These are phyloP conservation scores for Rhododendron ovatum DNA, from an alignment of 148 eudicot species.

Conservation along the genomic window DNA sequence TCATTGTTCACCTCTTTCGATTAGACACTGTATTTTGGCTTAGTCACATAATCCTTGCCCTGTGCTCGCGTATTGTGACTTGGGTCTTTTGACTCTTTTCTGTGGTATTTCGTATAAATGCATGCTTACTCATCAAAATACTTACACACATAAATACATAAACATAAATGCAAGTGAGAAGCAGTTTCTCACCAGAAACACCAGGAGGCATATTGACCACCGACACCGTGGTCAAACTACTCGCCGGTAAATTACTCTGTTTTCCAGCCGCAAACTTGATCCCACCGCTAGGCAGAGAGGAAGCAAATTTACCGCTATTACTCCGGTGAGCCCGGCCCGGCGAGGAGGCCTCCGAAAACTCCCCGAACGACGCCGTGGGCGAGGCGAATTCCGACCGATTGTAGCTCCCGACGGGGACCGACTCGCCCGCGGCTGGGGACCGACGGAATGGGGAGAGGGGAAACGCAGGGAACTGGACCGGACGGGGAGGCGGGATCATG, in stretches of 20 bases:
- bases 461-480: slow-evolving; percentile 20
- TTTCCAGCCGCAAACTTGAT: slow-evolving; percentile 42
- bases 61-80: not conserved
- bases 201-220: slow-evolving; percentile 37
- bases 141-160: not conserved
- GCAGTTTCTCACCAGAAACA: slow-evolving; percentile 31
- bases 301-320: slow-evolving; percentile 45
- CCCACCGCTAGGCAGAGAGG: slow-evolving; percentile 65
- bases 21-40: not conserved
- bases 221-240: slow-evolving; percentile 49
- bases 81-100: not conserved
- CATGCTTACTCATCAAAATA: not conserved
- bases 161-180: too few species aligned
- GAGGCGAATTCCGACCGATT: slow-evolving; percentile 52
- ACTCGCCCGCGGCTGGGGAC: slow-evolving; percentile 18
- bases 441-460: slow-evolving; percentile 29
- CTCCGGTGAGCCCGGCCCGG: slow-evolving; percentile 19
- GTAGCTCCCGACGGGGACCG: slow-evolving; percentile 60
- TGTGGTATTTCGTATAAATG: too few species aligned
- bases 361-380: slow-evolving; percentile 27
- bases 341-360: slow-evolving; percentile 22
- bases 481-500: slow-evolving; percentile 87
- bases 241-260: slow-evolving; percentile 20
- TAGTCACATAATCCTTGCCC: not conserved
- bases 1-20: not conserved